phyloP scores from a whole-genome alignment of 1,139 yeast species.

The Blastobotrys serpentis region DNA sequence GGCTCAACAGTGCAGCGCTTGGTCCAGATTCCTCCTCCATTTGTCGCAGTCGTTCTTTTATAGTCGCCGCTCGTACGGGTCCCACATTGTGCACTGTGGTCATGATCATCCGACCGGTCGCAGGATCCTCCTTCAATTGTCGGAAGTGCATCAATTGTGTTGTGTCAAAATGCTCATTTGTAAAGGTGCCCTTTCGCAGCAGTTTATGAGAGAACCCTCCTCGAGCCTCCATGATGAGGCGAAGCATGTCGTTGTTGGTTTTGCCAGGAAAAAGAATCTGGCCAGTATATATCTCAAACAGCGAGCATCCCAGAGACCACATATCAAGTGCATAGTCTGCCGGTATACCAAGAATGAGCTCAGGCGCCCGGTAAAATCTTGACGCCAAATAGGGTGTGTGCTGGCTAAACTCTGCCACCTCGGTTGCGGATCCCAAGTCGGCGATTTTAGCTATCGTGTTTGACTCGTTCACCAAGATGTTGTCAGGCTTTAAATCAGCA shows the following conservation, averaged over 20 bases:
- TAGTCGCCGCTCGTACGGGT: conserved; percentile 20
- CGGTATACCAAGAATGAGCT: conserved; percentile 85
- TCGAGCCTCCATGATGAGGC: conserved; percentile 36
- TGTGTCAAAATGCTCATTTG: conserved; percentile 35
- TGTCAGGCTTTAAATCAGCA: conserved; percentile 89
- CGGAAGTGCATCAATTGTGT: conserved; percentile 32
- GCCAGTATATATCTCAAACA: conserved; percentile 83
- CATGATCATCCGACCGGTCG: conserved; percentile 29
- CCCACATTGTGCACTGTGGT: conserved; percentile 22
- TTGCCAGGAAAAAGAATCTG: conserved; percentile 81
- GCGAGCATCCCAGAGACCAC: conserved; percentile 91
- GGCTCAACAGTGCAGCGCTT: background rate
- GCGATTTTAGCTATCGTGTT: conserved; percentile 83
- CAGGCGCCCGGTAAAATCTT: conserved; percentile 91
- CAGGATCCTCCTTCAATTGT: conserved; percentile 30
- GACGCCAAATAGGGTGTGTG: conserved; percentile 85
- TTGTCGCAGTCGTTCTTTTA: conserved; percentile 23
- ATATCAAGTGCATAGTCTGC: conserved; percentile 80
- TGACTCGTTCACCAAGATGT: conserved; percentile 72
- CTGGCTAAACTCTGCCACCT: conserved; percentile 51
- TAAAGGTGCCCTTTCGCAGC: conserved; percentile 34
- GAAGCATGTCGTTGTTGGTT: conserved; percentile 39
- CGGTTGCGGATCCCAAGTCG: conserved; percentile 76
- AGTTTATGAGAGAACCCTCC: conserved; percentile 37
- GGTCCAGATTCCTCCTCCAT: conserved; percentile 18